Base-by-base conservation (phyloP, 345 rosid species). In the Adansonia digitata region DNA sequence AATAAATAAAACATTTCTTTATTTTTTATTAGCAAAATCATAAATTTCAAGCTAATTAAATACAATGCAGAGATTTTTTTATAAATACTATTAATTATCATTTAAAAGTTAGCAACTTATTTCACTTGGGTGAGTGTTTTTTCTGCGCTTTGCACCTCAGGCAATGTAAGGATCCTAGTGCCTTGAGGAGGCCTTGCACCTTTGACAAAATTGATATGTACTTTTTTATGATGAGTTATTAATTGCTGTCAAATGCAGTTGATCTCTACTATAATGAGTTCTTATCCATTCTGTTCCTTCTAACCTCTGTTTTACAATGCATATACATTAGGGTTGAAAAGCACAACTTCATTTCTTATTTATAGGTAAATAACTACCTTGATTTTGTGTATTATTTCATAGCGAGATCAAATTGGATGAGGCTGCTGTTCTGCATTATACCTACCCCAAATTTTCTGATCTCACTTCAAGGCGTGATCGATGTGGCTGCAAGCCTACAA, bases 401-500 rank as follows among this genome's bases (percentile, higher is more conserved):
- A 89, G 98, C 15, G 97, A 94, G 85, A 61, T 87, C 48, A 94
- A 91, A 83, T 80, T 91, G 77, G 97, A 89, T 20, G 98, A 94
- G 78, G 92, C 92, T 75, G 98, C 94, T n/a, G 86, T 94, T 76
- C 86, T 94, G 87, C 92, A 92, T 76, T 94, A 90, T 73, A 90
- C 98, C 46, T 94, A 94, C 76, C 74, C 97, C 20, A 91, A 84
- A 63, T 91, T 86, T 82, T 94, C 98, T 56, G 98, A 94, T 83
- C 86, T 94, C 84, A 94, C 97, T 72, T 91, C 98, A 80, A 91
- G 98, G 80, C 93, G 91, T 76, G 89, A 91, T 84, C 95, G 96
- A 14, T 94, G 98, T 88, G 97, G 97, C 81, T 94, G 98, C 90
- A 94, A 94, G 81, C 98, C 97, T 71, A 94, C 97, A 31, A 90